Percentiles rank a stretch among this genome's conserved stretches.
Conservation (phyloP, 768 basidiomycete genomes). For the Rhodotorula diobovata region DNA sequence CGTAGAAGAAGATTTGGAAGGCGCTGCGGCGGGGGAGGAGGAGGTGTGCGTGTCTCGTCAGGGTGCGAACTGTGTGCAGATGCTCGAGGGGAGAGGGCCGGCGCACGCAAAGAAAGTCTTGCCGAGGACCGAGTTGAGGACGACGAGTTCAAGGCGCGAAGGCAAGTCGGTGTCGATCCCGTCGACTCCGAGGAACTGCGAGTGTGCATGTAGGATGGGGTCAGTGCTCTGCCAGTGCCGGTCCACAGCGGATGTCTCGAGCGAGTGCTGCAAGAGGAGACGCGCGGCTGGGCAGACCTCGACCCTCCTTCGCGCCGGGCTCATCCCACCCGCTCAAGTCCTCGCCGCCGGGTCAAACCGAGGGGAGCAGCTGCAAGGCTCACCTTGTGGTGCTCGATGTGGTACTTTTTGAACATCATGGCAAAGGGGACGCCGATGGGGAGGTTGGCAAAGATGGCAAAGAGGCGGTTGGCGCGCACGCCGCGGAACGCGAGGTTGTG, state of each 20-base stretch:
- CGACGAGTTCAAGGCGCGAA: conserved; percentile 72
- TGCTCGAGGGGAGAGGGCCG: conserved; percentile 44
- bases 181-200: conserved; percentile 80
- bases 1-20: conserved; percentile 98
- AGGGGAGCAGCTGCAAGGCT: too few relatives aligned
- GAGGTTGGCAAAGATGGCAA: conserved; percentile 86
- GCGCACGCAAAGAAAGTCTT: conserved; percentile 83
- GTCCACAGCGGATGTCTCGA: too few relatives aligned
- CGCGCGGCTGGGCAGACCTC: too few relatives aligned
- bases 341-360: too few relatives aligned
- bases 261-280: too few relatives aligned
- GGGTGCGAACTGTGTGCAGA: conserved; percentile 50
- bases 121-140: conserved; percentile 89
- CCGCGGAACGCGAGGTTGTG: conserved; percentile 91
- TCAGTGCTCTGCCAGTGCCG: too few relatives aligned
- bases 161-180: conserved; percentile 95
- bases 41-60: conserved; percentile 43
- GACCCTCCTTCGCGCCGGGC: too few relatives aligned
- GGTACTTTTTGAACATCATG: conserved; percentile 80
- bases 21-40: conserved; percentile 53
- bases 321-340: too few relatives aligned
- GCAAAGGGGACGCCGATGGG: conserved; percentile 94
- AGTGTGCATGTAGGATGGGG: background rate
- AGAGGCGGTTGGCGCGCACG: conserved; percentile 72
- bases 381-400: conserved; percentile 42